These are phyloP conservation scores for Talaromyces sp. DNA, from an alignment of 2,329 filamentous ascomycete species.

Conservation along the genomic window DNA sequence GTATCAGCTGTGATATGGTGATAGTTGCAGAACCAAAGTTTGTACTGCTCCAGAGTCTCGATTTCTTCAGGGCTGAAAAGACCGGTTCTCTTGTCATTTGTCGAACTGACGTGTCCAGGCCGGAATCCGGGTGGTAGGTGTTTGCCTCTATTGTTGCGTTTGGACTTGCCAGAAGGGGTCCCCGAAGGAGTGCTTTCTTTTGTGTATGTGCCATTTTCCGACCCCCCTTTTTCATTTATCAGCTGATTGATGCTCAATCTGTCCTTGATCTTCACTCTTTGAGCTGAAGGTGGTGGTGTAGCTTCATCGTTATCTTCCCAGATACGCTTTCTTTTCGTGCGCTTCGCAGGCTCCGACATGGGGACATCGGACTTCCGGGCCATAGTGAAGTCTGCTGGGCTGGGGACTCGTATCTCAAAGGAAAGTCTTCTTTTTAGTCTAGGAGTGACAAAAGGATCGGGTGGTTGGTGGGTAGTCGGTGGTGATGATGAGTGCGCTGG, in stretches of 20 bases:
- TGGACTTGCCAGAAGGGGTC: background rate
- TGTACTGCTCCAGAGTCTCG: conserved; percentile 30
- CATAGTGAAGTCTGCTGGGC: background rate
- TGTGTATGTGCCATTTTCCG: background rate
- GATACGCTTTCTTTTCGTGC: conserved; percentile 30
- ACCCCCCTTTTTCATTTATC: background rate
- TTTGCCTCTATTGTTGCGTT: background rate
- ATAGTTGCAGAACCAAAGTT: conserved; percentile 34
- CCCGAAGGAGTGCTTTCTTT: background rate
- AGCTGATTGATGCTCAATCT: conserved; percentile 9
- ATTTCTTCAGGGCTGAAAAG: conserved; percentile 34
- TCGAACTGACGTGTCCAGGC: conserved; percentile 13
- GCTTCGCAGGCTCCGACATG: conserved; percentile 18
- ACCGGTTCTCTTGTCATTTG: conserved; percentile 26
- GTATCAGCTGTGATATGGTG: conserved; percentile 22
- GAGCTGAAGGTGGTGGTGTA: background rate
- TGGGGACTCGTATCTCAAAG: conserved; percentile 9
- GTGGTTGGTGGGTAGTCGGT: background rate
- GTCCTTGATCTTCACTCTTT: conserved; percentile 4
- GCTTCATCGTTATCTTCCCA: background rate
- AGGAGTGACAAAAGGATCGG: conserved; percentile 2
- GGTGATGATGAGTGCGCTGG: background rate
- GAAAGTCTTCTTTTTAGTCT: conserved; percentile 5
- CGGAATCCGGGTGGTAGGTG: background rate
- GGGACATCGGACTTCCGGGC: background rate